Conservation (phyloP, 805 yeast species). For the Saccharomycopsis fodiens region DNA sequence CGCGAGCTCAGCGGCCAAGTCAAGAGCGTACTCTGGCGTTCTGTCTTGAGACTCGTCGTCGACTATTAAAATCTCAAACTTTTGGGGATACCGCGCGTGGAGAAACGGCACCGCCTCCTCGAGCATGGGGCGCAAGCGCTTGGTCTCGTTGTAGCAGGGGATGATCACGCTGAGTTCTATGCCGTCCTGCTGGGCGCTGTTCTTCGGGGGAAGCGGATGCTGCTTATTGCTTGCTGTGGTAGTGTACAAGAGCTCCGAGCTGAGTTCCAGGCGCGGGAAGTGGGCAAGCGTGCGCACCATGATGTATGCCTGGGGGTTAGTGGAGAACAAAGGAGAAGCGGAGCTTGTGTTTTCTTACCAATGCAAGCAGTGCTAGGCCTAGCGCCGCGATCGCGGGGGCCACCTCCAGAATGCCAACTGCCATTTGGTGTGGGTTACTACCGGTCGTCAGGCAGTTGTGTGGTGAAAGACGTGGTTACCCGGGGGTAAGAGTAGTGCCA, state of each 20-base stretch:
- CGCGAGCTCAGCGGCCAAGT: slow-evolving; percentile 39
- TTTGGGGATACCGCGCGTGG: slow-evolving; percentile 26
- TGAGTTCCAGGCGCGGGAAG: slow-evolving; percentile 13
- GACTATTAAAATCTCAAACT: slow-evolving; percentile 75
- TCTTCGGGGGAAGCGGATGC: slow-evolving; percentile 11
- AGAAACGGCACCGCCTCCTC: slow-evolving; percentile 59
- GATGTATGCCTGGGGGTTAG: neutral
- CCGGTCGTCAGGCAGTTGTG: too few species aligned
- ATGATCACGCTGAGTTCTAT: slow-evolving; percentile 43
- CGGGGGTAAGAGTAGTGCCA: too few species aligned
- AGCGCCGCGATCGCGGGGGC: neutral
- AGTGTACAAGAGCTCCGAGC: slow-evolving; percentile 14
- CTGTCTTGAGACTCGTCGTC: slow-evolving; percentile 90
- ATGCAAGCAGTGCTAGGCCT: too few species aligned
- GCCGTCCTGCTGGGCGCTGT: slow-evolving; percentile 1
- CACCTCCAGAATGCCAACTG: neutral
- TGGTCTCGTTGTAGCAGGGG: slow-evolving; percentile 89
- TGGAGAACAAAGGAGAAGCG: too few species aligned
- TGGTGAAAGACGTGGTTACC: too few species aligned
- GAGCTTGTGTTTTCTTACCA: too few species aligned
- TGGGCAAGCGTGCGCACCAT: slow-evolving; percentile 13
- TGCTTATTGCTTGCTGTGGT: slow-evolving; percentile 11
- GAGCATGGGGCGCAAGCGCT: slow-evolving; percentile 62
- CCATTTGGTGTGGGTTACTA: too few species aligned
- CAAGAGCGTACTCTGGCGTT: slow-evolving; percentile 64